Conservation (phyloP, 2,329 filamentous ascomycete genomes). For the Xylariomycetidae sp. region DNA sequence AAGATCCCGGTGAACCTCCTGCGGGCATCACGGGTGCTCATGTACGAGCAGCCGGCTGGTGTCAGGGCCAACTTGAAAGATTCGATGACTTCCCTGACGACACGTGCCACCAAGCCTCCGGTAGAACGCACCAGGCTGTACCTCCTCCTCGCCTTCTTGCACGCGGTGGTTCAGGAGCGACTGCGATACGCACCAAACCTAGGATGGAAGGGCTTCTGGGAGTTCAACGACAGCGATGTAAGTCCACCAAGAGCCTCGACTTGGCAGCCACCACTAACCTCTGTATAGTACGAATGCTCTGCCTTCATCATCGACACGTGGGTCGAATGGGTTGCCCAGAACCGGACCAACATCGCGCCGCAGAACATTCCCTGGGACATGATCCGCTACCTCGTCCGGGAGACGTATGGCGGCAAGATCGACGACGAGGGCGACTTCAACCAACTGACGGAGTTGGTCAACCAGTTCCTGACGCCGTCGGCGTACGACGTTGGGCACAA, state of each 20-base stretch:
- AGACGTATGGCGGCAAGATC: slow-evolving; percentile 97
- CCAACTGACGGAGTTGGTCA: slow-evolving; percentile 66
- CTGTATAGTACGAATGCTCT: slow-evolving; percentile 82
- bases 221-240: slow-evolving; percentile 98
- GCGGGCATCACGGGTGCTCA: slow-evolving; percentile 85
- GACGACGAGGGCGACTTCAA: slow-evolving; percentile 83
- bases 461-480: slow-evolving; percentile 71
- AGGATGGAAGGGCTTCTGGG: slow-evolving; percentile 99
- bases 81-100: slow-evolving; percentile 76
- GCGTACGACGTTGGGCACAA: slow-evolving; percentile 93
- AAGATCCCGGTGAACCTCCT: slow-evolving; percentile 97
- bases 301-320: slow-evolving; percentile 94
- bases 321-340: slow-evolving; percentile 76
- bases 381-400: slow-evolving; percentile 80
- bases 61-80: slow-evolving; percentile 98
- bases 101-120: slow-evolving; percentile 70
- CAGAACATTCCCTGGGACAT: slow-evolving; percentile 96
- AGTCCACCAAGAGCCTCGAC: slow-evolving; percentile 37
- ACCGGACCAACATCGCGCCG: slow-evolving; percentile 87
- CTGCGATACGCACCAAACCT: slow-evolving; percentile 88
- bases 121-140: slow-evolving; percentile 90
- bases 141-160: slow-evolving; percentile 84
- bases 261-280: slow-evolving; percentile 12
- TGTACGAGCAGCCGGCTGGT: slow-evolving; percentile 97
- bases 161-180: slow-evolving; percentile 92